A percentile compares a stretch with the other conserved stretches of the same genome.
These are phyloP conservation scores for Umbelopsis vinacea DNA, from an alignment of 192 early-diverging fungal genomes.

Conservation along the genomic window DNA sequence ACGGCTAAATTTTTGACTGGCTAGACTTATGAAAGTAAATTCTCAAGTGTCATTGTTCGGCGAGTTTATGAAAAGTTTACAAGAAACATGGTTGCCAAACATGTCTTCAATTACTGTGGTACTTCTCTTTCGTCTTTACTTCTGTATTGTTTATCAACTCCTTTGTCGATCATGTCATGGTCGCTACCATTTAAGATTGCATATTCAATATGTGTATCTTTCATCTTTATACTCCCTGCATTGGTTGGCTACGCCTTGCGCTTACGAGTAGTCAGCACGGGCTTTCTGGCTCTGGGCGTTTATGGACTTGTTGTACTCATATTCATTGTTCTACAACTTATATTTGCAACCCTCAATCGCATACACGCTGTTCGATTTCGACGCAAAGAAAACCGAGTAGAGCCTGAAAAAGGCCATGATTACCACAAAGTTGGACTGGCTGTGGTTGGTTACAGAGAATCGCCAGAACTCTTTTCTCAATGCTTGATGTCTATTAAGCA, in stretches of 20 bases:
- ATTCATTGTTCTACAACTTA: slow-evolving; percentile 35
- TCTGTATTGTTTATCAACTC: not conserved
- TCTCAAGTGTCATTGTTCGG: not conserved
- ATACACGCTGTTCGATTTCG: slow-evolving; percentile 19
- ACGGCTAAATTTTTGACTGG: not conserved
- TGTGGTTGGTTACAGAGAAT: slow-evolving; percentile 45
- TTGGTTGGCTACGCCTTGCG: slow-evolving; percentile 35
- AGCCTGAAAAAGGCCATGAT: not conserved
- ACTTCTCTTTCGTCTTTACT: slow-evolving; percentile 5
- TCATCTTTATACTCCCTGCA: slow-evolving; percentile 37
- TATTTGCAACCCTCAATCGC: slow-evolving; percentile 45
- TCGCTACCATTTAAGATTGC: slow-evolving; percentile 39
- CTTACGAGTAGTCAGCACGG: slow-evolving; percentile 21
- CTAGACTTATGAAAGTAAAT: not conserved
- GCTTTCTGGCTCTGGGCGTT: slow-evolving; percentile 36
- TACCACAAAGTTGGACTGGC: slow-evolving; percentile 31
- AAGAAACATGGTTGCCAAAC: not conserved
- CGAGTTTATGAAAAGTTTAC: not conserved
- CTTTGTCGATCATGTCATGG: slow-evolving; percentile 25
- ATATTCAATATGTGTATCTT: slow-evolving; percentile 38
- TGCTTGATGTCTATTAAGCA: slow-evolving; percentile 40
- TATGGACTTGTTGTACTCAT: slow-evolving; percentile 44
- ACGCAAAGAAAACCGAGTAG: not conserved
- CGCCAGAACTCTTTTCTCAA: slow-evolving; percentile 32
- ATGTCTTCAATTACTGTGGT: not conserved